phyloP scores from a whole-genome alignment of 164 flowering plant genomes.

The Aristolochia californica region DNA sequence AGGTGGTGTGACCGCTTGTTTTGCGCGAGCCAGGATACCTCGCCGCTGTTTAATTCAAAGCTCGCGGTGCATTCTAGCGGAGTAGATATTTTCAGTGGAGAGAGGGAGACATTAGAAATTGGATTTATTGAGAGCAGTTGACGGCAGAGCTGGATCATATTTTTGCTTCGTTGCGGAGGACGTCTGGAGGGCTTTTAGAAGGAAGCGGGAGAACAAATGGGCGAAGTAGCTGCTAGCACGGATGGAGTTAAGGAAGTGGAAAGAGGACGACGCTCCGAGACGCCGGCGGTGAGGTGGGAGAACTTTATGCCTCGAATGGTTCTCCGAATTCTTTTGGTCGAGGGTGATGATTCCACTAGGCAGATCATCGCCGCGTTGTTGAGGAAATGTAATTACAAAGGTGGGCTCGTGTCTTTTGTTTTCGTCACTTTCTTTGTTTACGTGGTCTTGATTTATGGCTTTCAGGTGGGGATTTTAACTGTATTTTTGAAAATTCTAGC shows the following conservation, averaged over 20 bases:
- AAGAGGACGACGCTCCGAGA: constrained; percentile 13
- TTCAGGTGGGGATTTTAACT: not conserved
- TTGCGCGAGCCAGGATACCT: too few relatives aligned
- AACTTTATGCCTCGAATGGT: constrained; percentile 39
- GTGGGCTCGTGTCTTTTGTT: constrained; percentile 16
- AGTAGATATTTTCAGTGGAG: too few relatives aligned
- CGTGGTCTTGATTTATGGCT: not conserved
- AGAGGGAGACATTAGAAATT: too few relatives aligned
- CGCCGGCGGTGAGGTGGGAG: constrained; percentile 41
- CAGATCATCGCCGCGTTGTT: constrained; percentile 77
- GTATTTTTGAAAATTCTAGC: not conserved
- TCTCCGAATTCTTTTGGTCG: constrained; percentile 69
- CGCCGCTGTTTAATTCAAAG: too few relatives aligned
- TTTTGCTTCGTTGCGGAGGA: too few relatives aligned
- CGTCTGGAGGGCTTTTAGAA: too few relatives aligned
- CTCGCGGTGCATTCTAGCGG: too few relatives aligned
- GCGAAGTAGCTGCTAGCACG: constrained; percentile 1
- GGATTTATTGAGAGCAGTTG: too few relatives aligned
- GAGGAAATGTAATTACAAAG: constrained; percentile 72
- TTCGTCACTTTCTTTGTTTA: not conserved
- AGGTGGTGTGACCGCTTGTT: too few relatives aligned
- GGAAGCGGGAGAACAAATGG: not conserved
- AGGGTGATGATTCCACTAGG: constrained; percentile 79
- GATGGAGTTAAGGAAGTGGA: constrained; percentile 9
- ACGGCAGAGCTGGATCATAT: too few relatives aligned